Base-by-base conservation (phyloP, 2,329 filamentous ascomycete species). In the Colletotrichum acutatum region DNA sequence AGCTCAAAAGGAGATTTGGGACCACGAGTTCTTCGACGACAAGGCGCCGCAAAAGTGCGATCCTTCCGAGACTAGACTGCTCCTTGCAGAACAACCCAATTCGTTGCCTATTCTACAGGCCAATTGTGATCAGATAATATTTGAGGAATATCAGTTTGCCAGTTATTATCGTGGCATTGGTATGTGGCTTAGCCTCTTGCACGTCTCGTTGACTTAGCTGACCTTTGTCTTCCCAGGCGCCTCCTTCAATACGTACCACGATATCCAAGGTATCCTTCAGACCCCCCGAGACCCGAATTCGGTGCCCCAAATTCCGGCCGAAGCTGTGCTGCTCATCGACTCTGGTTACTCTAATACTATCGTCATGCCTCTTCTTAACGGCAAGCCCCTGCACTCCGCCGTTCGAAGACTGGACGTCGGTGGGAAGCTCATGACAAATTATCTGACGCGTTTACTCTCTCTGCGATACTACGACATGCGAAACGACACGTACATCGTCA, bases 61-160 rank as follows among this genome's bases (percentile, higher is more conserved):
- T 76, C 94, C 96, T 0, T 86, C 88, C 66, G 92, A 96, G 68
- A 97, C 95, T n/a, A 92, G 95, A 60, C 84, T 99, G 70, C 84
- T 99, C 4, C 88, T 98, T 63, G 91, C 94, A 1, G 97, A 99
- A 82, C 93, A 95, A 58, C 93, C 95, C 4, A 98, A 97, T 82
- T 91, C 92, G 4, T 88, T 97, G 68, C 91, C 93, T 0, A 91
- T 91, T 14, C 84, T 99, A 75, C 95, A 98, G 82, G 90, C 92
- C 52, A 97, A 98, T 80, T 95, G 94, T 77, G 97, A 99, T 79
- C 96, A 99, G 85, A 95, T 99, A 79, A 90, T 98, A 1, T 98
- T 99, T 85, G 97, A 99, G 80, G 95, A 98, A 80, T 99, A 97
- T 84, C 94, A 94, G 2, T 99, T 99, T 82, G 90, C 92, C 12